A percentile compares a stretch with the other conserved stretches of the same genome.
Conservation (phyloP, 2,329 filamentous ascomycete species). For the Metarhizium robertsii region DNA sequence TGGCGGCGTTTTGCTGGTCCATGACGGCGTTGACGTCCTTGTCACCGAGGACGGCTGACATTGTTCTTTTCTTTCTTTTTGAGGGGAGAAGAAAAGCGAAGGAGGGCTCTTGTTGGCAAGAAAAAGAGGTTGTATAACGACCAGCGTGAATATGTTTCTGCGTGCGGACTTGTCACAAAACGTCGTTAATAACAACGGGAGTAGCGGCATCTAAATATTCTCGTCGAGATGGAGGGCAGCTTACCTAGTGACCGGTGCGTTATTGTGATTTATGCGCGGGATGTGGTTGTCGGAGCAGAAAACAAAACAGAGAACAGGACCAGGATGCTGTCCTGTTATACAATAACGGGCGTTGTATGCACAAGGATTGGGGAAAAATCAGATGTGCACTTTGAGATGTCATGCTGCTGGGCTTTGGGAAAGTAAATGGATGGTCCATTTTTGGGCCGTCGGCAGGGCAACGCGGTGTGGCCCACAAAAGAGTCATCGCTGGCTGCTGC, state of each 20-base stretch:
- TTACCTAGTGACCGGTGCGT: neutral
- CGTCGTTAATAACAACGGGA: neutral
- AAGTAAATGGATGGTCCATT: slow-evolving; percentile 13
- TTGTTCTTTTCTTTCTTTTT: slow-evolving; percentile 18
- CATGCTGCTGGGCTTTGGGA: slow-evolving; percentile 1
- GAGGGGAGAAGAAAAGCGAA: neutral
- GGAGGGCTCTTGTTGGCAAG: neutral
- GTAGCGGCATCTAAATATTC: neutral
- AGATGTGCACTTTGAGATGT: neutral
- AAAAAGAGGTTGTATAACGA: neutral
- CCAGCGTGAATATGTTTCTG: slow-evolving; percentile 5
- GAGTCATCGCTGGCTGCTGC: neutral
- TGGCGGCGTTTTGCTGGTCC: slow-evolving; percentile 19
- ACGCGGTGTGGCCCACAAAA: slow-evolving; percentile 7
- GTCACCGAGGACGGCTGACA: slow-evolving; percentile 52
- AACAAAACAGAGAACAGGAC: neutral
- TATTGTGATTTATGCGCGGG: neutral
- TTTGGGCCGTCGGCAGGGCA: slow-evolving; percentile 15
- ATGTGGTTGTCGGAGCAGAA: neutral
- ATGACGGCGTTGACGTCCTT: slow-evolving; percentile 56
- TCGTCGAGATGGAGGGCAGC: neutral
- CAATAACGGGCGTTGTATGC: neutral
- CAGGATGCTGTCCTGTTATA: neutral
- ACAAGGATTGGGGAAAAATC: neutral
- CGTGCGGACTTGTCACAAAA: neutral